Base-by-base conservation (phyloP, 1,139 yeast species). In the Petasospora fabianii region DNA sequence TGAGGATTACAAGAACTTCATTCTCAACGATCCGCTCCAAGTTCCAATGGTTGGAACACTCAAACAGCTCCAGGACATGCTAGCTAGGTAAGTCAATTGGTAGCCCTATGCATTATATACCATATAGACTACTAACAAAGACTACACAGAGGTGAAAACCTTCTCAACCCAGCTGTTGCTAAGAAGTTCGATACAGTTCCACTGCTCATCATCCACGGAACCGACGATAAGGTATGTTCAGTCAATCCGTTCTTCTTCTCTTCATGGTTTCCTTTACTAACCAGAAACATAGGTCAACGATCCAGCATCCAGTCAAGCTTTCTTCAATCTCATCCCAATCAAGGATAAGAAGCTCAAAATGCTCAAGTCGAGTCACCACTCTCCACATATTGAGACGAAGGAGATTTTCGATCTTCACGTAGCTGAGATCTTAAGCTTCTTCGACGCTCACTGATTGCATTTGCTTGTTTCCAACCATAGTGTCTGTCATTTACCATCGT, bases 21-120 rank as follows among this genome's bases (percentile, higher is more conserved):
- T 81, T 37, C 54, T 56, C 14, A 61, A 66, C 39, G 73, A 68
- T 49, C 74, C 62, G 16, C 54, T 72, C 53, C 66, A 71, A 48
- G 73, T 53, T 8, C 69, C 74, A 17, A 47, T 65, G 15, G 39
- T 57, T 21, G 75, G 79, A 24, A 64, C 80, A 0, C 63, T 77
- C 27, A 64, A 68, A 40, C 75, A 75, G 58, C 65, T 81, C 46
- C 61, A 76, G 56, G 96, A 82, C 49, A 81, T 86, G 71, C 57
- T 86, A 34, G 60, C 48, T 27, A 53, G 65, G 41, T 49, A 34
- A 15, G 53, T 44, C 6, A 20, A 26, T 13, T 26, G 5, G 5
- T 26, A n/a, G n/a, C n/a, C n/a, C n/a, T n/a, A n/a, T n/a, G n/a
- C n/a, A n/a, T n/a, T n/a, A n/a, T n/a, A n/a, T n/a, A n/a, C n/a